A percentile compares a stretch with the other conserved stretches of the same genome.
phyloP scores from a whole-genome alignment of 352 stramenopile genomes.

The Pilasporangium apinafurcum region DNA sequence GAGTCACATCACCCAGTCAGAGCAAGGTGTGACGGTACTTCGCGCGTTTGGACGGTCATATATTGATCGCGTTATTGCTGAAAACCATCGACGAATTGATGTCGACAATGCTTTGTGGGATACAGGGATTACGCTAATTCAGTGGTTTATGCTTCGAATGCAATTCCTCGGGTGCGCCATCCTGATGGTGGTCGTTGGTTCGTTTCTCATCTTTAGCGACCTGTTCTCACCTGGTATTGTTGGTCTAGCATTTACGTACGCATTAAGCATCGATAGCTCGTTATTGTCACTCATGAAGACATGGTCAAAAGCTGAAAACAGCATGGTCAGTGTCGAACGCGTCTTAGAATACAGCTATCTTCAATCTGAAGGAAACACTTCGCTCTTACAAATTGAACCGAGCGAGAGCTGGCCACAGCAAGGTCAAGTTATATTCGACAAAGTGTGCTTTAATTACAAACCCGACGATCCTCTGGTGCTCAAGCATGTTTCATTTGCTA shows the following conservation, averaged over 20 bases:
- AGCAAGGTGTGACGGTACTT: conserved; percentile 12
- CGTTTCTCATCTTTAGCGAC: conserved; percentile 22
- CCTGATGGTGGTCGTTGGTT: conserved; percentile 22
- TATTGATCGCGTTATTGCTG: conserved; percentile 7
- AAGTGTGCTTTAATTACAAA: conserved; percentile 49
- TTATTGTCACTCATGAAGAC: conserved; percentile 35
- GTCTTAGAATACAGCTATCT: conserved; percentile 38
- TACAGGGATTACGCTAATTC: conserved; percentile 13
- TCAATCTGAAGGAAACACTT: conserved; percentile 10
- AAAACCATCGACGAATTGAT: conserved; percentile 19
- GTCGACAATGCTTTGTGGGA: conserved; percentile 18
- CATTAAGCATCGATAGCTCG: conserved; percentile 74
- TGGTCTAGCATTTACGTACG: conserved; percentile 85
- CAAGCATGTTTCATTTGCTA: conserved; percentile 25
- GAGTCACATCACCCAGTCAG: conserved; percentile 18
- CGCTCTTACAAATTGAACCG: conserved; percentile 13
- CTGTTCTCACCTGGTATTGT: conserved; percentile 51
- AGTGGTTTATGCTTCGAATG: conserved; percentile 43
- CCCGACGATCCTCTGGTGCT: conserved; percentile 23
- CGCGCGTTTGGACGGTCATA: conserved; percentile 10
- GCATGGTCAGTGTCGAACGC: conserved; percentile 39
- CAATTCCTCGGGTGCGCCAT: conserved; percentile 33
- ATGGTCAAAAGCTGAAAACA: conserved; percentile 25
- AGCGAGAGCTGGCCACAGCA: conserved; percentile 48
- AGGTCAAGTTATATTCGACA: conserved; percentile 69